Evolutionary conservation across 352 stramenopile genomes (phyloP).

Genomic region (Phytophthora brassicae): DNA sequence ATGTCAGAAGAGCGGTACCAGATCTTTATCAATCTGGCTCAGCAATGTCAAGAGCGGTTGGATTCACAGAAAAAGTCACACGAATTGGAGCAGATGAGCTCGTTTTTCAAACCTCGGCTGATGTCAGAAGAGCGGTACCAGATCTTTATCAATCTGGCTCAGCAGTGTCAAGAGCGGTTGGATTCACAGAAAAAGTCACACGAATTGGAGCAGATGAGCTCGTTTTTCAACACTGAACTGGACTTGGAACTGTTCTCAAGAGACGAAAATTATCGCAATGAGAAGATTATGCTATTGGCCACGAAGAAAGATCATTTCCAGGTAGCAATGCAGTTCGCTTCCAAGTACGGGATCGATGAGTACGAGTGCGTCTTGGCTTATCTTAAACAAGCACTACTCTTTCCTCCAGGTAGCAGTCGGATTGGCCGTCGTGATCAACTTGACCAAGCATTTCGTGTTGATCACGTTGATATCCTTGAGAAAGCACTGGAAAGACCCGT

Average conservation of each 20-base stretch:
- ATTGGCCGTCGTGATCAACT: constrained; percentile 58
- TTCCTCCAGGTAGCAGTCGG: constrained; percentile 1
- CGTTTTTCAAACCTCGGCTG: constrained; percentile 64
- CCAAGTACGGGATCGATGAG: constrained; percentile 69
- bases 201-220: constrained; percentile 62
- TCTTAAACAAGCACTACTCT: constrained; percentile 50
- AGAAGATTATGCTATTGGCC: constrained; percentile 52
- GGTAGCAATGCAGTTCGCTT: constrained; percentile 54
- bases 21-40: constrained; percentile 39
- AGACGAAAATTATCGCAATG: constrained; percentile 51
- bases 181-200: constrained; percentile 56
- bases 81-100: constrained; percentile 62
- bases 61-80: constrained; percentile 56
- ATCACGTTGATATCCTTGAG: constrained; percentile 59
- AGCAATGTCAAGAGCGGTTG: constrained; percentile 48
- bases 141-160: constrained; percentile 39
- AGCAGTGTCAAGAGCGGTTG: constrained; percentile 48
- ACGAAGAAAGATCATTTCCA: constrained; percentile 52
- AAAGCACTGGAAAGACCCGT: constrained; percentile 58
- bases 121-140: constrained; percentile 17
- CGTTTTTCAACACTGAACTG: constrained; percentile 62
- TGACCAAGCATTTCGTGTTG: constrained; percentile 62
- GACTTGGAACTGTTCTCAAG: constrained; percentile 56
- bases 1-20: constrained; percentile 17
- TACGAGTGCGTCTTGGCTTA: constrained; percentile 67